Evolutionary conservation across 495 filamentous ascomycete species (phyloP).

Genomic region (Recurvomyces mirabilis): DNA sequence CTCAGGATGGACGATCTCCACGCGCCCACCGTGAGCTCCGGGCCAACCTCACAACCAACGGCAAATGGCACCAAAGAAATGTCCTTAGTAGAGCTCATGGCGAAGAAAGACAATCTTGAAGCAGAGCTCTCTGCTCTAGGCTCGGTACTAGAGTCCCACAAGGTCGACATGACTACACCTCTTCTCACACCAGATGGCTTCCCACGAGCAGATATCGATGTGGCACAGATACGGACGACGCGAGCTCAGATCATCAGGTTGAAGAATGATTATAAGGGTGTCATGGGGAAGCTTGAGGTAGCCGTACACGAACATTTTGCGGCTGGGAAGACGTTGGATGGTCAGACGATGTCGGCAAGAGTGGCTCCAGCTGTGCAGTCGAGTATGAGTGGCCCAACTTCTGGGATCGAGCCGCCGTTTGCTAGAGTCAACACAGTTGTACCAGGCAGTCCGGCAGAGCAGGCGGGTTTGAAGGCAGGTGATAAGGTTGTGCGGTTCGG

Average conservation of each 20-base stretch:
- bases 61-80: conserved; percentile 27
- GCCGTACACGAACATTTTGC: conserved; percentile 73
- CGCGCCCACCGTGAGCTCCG: conserved; percentile 33
- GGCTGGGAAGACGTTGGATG: conserved; percentile 13
- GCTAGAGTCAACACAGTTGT: conserved; percentile 83
- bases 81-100: conserved; percentile 45
- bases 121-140: conserved; percentile 73
- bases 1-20: conserved; percentile 27
- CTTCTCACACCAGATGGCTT: conserved; percentile 88
- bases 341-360: too few species aligned
- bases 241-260: conserved; percentile 79
- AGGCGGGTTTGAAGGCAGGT: conserved; percentile 72
- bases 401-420: conserved; percentile 55
- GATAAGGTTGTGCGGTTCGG: conserved; percentile 81
- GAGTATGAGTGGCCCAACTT: conserved; percentile 9
- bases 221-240: conserved; percentile 90
- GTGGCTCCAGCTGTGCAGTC: background rate
- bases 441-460: conserved; percentile 64
- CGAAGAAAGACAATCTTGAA: conserved; percentile 71
- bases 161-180: conserved; percentile 81
- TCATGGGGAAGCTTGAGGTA: conserved; percentile 73
- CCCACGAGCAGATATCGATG: conserved; percentile 85
- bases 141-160: conserved; percentile 78
- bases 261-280: conserved; percentile 82
- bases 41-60: conserved; percentile 26